Evolutionary conservation across 208 protist species (phyloP).

Genomic region (Trypanosoma lewisi): DNA sequence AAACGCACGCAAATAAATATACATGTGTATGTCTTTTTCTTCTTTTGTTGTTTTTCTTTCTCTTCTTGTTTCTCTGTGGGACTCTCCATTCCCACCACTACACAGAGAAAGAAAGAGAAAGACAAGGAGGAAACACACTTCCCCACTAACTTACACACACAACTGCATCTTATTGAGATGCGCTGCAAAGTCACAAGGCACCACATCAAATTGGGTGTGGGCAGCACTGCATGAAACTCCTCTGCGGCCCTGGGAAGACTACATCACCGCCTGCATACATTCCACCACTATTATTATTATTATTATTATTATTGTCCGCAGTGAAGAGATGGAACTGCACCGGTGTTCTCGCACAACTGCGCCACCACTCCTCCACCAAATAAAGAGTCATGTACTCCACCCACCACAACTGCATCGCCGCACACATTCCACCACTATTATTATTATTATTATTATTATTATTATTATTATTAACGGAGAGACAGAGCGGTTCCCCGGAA

Average conservation of each 20-base stretch:
- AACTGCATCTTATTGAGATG: neutral
- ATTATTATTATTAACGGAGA: constrained; percentile 5
- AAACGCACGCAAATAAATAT: too few species aligned
- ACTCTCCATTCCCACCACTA: too few species aligned
- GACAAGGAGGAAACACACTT: too few species aligned
- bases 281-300: too few species aligned
- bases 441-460: too few species aligned
- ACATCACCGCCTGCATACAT: too few species aligned
- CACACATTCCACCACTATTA: neutral
- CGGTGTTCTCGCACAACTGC: neutral
- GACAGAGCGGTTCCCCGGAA: constrained; percentile 17
- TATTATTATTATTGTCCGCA: neutral
- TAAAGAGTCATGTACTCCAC: constrained; percentile 17
- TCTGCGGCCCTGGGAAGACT: neutral
- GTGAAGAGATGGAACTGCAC: neutral
- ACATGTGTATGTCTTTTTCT: too few species aligned
- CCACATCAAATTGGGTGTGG: constrained; percentile 12
- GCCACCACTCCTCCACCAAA: constrained; percentile 26
- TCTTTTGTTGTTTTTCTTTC: too few species aligned
- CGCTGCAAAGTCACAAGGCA: neutral
- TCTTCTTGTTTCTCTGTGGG: too few species aligned
- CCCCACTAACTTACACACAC: neutral
- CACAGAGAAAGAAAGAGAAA: too few species aligned
- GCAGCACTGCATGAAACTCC: constrained; percentile 15
- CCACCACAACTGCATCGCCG: constrained; percentile 23